These are phyloP conservation scores for Pichia nanzhaoensis DNA, from an alignment of 805 yeast species.

Conservation along the genomic window DNA sequence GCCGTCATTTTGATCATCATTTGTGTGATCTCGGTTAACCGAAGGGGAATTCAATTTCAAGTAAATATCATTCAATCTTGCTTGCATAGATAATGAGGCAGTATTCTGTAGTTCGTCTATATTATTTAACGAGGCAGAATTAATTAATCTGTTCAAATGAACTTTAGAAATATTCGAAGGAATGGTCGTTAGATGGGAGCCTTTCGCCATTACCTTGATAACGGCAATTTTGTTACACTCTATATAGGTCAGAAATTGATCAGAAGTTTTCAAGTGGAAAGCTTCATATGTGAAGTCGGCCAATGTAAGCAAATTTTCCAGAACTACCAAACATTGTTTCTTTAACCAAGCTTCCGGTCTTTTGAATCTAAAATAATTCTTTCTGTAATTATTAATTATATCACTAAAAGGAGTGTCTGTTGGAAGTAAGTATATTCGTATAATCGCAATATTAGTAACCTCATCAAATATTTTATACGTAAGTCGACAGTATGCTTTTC, in stretches of 20 bases:
- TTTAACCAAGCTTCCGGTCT: constrained; percentile 31
- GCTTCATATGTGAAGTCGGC: constrained; percentile 37
- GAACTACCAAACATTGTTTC: constrained; percentile 25
- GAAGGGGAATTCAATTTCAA: constrained; percentile 30
- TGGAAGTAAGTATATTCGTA: constrained; percentile 46
- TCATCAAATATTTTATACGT: constrained; percentile 34
- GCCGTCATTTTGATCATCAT: constrained; percentile 17
- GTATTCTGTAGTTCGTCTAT: constrained; percentile 2
- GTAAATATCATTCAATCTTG: constrained; percentile 29
- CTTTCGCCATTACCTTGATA: constrained; percentile 2
- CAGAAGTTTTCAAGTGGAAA: constrained; percentile 29
- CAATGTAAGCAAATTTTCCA: constrained; percentile 33
- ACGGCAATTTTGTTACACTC: neutral
- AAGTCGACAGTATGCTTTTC: constrained; percentile 35
- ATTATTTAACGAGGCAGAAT: constrained; percentile 11
- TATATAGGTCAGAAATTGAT: constrained; percentile 9
- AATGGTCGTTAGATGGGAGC: neutral
- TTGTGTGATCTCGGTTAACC: constrained; percentile 12
- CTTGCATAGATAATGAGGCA: neutral
- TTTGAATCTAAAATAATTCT: constrained; percentile 27
- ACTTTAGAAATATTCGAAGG: constrained; percentile 16
- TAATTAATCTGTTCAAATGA: constrained; percentile 33
- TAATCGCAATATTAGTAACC: constrained; percentile 19
- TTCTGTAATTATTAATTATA: constrained; percentile 32
- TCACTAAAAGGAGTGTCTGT: constrained; percentile 34